Percentiles rank a stretch among this genome's conserved stretches.
Evolutionary conservation across 176 grass and related monocot species (phyloP).

Genomic region (Secale cereale): DNA sequence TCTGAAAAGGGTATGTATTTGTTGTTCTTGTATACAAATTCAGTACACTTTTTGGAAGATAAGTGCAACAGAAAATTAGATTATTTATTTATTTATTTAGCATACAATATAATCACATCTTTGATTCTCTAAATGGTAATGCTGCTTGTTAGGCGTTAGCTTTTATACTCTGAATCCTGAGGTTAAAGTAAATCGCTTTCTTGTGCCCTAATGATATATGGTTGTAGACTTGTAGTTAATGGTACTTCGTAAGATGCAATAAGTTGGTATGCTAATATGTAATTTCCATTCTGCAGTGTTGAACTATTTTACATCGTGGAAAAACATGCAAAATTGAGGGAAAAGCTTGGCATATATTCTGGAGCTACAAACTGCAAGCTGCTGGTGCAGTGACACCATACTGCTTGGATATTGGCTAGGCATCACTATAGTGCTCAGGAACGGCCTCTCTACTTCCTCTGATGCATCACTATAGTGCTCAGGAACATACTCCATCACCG

Average conservation of each 20-base stretch:
- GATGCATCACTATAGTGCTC: conserved; percentile 39
- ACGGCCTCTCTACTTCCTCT: conserved; percentile 42
- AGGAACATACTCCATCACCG: conserved; percentile 59
- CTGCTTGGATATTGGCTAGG: conserved; percentile 8
- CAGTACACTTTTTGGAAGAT: not conserved
- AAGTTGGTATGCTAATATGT: not conserved
- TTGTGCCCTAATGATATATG: not conserved
- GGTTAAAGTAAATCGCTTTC: too few species aligned
- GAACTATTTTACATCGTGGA: not conserved
- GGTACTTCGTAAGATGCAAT: not conserved
- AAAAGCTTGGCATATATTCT: not conserved
- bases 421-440: conserved; percentile 43
- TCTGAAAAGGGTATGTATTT: not conserved
- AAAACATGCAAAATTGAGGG: not conserved
- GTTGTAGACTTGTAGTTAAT: not conserved
- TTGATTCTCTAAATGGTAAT: not conserved
- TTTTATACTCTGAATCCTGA: not conserved
- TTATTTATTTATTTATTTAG: not conserved
- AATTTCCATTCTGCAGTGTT: not conserved
- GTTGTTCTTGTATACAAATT: not conserved
- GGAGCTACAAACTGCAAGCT: conserved; percentile 20
- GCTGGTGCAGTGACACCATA: not conserved
- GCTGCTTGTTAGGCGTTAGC: not conserved
- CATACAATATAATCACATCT: not conserved
- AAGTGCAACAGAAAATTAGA: not conserved